Evolutionary conservation across 2,329 filamentous ascomycete genomes (phyloP).

Genomic region (Capronia americana): DNA sequence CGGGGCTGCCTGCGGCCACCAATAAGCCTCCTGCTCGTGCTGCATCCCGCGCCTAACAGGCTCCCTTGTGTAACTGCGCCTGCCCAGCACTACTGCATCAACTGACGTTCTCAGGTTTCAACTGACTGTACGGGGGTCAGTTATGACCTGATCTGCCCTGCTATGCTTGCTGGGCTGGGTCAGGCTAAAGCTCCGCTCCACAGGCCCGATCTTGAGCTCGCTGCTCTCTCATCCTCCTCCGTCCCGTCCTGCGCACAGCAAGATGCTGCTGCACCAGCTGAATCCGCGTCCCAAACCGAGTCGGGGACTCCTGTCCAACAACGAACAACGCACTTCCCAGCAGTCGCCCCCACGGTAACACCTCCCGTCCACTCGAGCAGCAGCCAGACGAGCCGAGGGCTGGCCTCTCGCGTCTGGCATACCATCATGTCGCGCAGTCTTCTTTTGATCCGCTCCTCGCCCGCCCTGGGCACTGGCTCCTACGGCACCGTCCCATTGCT

Average conservation of each 20-base stretch:
- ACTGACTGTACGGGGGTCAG: not conserved
- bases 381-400: constrained; percentile 12
- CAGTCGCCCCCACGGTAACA: constrained; percentile 24
- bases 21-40: constrained; percentile 5
- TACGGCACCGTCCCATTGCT: constrained; percentile 62
- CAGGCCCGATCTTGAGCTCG: constrained; percentile 26
- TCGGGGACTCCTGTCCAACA: constrained; percentile 25
- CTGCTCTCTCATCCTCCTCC: constrained; percentile 20
- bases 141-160: constrained; percentile 15
- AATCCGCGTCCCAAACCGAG: constrained; percentile 20
- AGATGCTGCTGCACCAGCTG: constrained; percentile 29
- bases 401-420: constrained; percentile 31
- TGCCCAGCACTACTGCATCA: not conserved
- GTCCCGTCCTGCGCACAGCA: constrained; percentile 20
- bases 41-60: not conserved
- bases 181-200: constrained; percentile 21
- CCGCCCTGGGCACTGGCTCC: constrained; percentile 65
- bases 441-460: constrained; percentile 65
- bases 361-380: constrained; percentile 9
- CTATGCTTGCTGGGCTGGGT: constrained; percentile 25
- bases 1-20: constrained; percentile 6
- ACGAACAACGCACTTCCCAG: constrained; percentile 13
- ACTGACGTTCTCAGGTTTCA: constrained; percentile 2
- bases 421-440: constrained; percentile 55
- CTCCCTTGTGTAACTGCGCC: not conserved